phyloP scores from a whole-genome alignment of 306 rosid species.

The Trichosanthes truncata region DNA sequence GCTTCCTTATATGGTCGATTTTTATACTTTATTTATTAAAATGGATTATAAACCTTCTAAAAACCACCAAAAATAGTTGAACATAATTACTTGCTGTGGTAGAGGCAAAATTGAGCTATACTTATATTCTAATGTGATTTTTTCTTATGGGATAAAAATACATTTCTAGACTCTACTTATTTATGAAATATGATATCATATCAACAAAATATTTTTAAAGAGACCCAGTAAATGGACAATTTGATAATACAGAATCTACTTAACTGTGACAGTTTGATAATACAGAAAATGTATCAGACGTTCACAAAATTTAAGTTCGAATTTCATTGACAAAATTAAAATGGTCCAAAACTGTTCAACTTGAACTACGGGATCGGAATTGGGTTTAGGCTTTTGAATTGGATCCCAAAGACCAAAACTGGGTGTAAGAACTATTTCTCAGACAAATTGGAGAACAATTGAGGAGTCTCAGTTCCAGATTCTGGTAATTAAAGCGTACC shows the following conservation, averaged over 20 bases:
- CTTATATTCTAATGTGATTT: neutral
- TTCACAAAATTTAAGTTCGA: neutral
- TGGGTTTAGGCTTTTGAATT: neutral
- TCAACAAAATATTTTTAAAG: too few species aligned
- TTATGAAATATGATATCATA: too few species aligned
- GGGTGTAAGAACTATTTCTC: neutral
- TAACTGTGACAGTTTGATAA: neutral
- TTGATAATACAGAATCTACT: too few species aligned
- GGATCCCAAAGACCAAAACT: neutral
- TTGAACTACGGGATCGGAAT: neutral
- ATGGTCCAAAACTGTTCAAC: neutral
- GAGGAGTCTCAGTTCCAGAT: neutral
- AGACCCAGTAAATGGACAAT: too few species aligned
- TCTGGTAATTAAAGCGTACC: slow-evolving; percentile 25
- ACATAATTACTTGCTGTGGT: neutral
- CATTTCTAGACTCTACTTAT: too few species aligned
- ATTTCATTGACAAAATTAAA: neutral
- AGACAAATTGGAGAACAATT: neutral
- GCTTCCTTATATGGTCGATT: neutral
- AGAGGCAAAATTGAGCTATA: neutral
- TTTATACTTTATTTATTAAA: neutral
- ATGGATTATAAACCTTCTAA: neutral
- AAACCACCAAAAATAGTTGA: neutral
- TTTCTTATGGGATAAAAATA: neutral
- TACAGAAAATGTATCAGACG: neutral